Evolutionary conservation across 495 filamentous ascomycete genomes (phyloP).

Genomic region (Hypomontagnella submonticulosa): DNA sequence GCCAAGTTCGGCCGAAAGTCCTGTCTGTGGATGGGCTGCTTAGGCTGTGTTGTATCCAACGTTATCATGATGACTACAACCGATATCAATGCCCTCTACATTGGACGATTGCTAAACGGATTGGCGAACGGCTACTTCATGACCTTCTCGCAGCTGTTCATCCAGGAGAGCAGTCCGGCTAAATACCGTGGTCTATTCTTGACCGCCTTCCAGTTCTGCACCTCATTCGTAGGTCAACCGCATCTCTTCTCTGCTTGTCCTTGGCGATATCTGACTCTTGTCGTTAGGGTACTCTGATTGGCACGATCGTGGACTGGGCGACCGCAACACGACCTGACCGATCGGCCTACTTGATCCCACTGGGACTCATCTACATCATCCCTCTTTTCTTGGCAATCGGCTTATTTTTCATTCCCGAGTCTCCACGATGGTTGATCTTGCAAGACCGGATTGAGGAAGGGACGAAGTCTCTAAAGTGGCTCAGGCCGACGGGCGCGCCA

Average conservation of each 20-base stretch:
- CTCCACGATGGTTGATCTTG: slow-evolving; percentile 64
- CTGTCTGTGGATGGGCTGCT: slow-evolving; percentile 52
- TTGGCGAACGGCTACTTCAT: slow-evolving; percentile 59
- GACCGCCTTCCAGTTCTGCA: slow-evolving; percentile 39
- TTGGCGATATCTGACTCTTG: neutral
- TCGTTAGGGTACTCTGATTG: slow-evolving; percentile 58
- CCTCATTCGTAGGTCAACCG: slow-evolving; percentile 42
- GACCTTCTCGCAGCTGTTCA: slow-evolving; percentile 62
- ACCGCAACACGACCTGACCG: slow-evolving; percentile 53
- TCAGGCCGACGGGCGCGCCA: slow-evolving; percentile 50
- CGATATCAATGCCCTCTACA: slow-evolving; percentile 57
- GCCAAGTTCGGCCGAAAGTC: slow-evolving; percentile 54
- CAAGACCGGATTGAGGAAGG: slow-evolving; percentile 57
- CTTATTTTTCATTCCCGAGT: slow-evolving; percentile 64
- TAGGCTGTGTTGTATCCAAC: slow-evolving; percentile 54
- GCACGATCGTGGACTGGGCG: slow-evolving; percentile 63
- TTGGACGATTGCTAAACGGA: slow-evolving; percentile 58
- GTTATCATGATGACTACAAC: slow-evolving; percentile 61
- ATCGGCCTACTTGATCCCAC: slow-evolving; percentile 59
- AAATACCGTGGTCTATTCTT: slow-evolving; percentile 53
- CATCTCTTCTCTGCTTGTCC: neutral
- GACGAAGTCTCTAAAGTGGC: slow-evolving; percentile 53
- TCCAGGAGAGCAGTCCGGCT: slow-evolving; percentile 55
- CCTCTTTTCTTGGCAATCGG: slow-evolving; percentile 56
- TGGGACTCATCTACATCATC: slow-evolving; percentile 61